Evolutionary conservation across 2,329 filamentous ascomycete genomes (phyloP).

Genomic region (Nigrospora sphaerica): DNA sequence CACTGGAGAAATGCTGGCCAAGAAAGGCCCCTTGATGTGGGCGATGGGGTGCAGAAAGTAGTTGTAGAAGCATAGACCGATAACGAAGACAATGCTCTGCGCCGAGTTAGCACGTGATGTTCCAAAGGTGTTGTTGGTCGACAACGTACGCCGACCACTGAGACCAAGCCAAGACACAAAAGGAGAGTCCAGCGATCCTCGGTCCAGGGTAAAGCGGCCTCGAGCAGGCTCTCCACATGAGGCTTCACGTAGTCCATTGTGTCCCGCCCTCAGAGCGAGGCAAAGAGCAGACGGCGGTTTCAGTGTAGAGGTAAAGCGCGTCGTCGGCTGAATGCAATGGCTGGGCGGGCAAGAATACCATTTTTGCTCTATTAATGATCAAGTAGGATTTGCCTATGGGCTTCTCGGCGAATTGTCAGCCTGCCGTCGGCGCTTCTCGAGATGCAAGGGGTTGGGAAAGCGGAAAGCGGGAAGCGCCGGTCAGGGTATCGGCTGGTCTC

Average conservation of each 20-base stretch:
- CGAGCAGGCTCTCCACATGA: not conserved
- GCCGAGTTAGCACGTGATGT: not conserved
- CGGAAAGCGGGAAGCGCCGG: no score
- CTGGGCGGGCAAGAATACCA: no score
- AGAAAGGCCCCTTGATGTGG: not conserved
- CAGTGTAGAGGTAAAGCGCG: no score
- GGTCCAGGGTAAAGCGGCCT: not conserved
- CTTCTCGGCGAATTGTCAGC: no score
- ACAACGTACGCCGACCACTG: not conserved
- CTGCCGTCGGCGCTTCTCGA: no score
- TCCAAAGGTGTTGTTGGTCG: not conserved
- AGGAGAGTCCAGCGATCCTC: not conserved
- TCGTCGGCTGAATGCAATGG: no score
- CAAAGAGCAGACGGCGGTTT: no score
- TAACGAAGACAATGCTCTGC: not conserved
- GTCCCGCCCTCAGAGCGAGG: not conserved
- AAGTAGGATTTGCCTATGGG: no score
- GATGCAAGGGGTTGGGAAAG: no score
- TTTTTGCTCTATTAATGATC: no score
- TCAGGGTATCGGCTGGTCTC: no score
- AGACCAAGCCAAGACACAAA: not conserved
- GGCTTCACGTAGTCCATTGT: not conserved
- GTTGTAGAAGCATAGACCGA: not conserved
- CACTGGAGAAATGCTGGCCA: not conserved
- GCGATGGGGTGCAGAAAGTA: not conserved